Base-by-base conservation (phyloP, 2,329 filamentous ascomycete species). In the Calonectria ilicicola region DNA sequence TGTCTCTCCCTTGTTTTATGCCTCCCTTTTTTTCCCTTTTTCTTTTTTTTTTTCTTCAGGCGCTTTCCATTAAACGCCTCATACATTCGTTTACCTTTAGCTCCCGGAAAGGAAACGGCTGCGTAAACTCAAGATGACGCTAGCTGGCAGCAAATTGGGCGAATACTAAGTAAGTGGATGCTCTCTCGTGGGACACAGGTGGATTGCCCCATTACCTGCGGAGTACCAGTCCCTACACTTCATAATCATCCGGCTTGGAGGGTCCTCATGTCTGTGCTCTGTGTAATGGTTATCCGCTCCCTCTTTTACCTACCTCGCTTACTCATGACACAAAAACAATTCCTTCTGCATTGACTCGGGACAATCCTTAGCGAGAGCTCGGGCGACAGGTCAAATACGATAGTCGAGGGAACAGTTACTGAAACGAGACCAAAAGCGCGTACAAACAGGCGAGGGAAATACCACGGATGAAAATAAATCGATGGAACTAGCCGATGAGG, bases 381-480 rank as follows among this genome's bases (percentile, higher is more conserved):
- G 62, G 72, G 67, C 58, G 74, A 77, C 74, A 76, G 75, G 74
- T 79, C 74, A 71, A 74, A 72, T 74, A 72, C 66, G 65, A 74
- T 72, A 56, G 64, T 71, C 58, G 53, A 67, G 38, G 47, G 42
- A 63, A 56, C 68, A 63, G 44, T 32, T 56, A n/a, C 67, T 72
- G 65, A 72, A 72, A 70, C 72, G 67, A 73, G 73, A 69, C 63
- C 49, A 75, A 58, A 69, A 75, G 76, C 73, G 72, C 73, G 70
- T 69, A 67, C 72, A 70, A 76, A 75, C 70, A 60, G 68, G n/a
- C 70, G 72, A 60, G 68, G 69, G 67, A 56, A 69, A 70, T 71
- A 51, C 67, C 58, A 67, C 38, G 58, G 46, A 47, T 29, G 47
- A 64, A 47, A 62, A 49, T 21, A 51, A 46, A 64, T 46, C 44